Conservation (phyloP, 2,329 filamentous ascomycete genomes). For the Allantophomopsis lycopodina region DNA sequence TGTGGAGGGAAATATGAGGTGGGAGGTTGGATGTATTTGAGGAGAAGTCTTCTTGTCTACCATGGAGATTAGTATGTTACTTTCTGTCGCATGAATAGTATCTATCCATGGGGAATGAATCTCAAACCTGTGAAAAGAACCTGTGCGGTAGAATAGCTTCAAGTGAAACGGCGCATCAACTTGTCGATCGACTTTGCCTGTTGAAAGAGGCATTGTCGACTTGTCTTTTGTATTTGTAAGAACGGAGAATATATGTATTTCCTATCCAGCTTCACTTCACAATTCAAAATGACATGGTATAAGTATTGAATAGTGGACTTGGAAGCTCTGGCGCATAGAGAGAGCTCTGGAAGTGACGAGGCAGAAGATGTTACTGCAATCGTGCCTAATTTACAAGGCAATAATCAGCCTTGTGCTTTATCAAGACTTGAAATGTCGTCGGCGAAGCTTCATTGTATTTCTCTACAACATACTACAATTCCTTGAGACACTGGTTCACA, state of each 20-base stretch:
- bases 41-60: slow-evolving; percentile 57
- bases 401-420: too few relatives aligned
- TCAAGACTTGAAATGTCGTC: too few relatives aligned
- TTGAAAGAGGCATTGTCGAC: slow-evolving; percentile 18
- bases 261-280: too few relatives aligned
- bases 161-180: slow-evolving; percentile 70
- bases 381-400: too few relatives aligned
- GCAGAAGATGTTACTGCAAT: too few relatives aligned
- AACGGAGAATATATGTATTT: too few relatives aligned
- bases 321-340: too few relatives aligned
- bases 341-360: background rate
- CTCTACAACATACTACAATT: too few relatives aligned
- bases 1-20: slow-evolving; percentile 67
- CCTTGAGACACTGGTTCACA: too few relatives aligned
- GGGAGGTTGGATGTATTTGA: slow-evolving; percentile 39
- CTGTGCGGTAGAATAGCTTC: slow-evolving; percentile 69
- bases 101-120: slow-evolving; percentile 9
- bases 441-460: too few relatives aligned
- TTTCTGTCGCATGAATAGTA: background rate
- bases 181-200: slow-evolving; percentile 47
- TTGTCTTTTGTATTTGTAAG: background rate
- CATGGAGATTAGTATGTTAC: background rate
- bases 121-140: slow-evolving; percentile 55
- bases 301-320: too few relatives aligned
- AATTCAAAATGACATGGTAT: too few relatives aligned